Evolutionary conservation across 257 asterid species (phyloP).

Genomic region (Eustoma russellianum): DNA sequence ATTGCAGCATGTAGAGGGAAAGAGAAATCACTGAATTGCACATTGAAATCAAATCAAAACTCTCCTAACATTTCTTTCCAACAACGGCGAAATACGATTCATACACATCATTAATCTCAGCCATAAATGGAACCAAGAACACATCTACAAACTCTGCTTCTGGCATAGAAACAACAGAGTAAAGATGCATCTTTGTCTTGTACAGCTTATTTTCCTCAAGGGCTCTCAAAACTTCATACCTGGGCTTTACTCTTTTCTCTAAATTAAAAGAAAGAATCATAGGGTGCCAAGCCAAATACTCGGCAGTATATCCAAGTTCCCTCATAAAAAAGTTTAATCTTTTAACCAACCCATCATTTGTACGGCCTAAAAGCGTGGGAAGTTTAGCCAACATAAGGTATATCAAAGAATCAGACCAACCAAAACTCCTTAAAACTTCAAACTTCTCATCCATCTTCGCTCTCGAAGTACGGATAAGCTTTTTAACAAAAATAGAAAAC

Average conservation of each 20-base stretch:
- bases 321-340: neutral
- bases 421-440: conserved; percentile 16
- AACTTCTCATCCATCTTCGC: conserved; percentile 1
- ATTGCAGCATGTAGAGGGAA: no score
- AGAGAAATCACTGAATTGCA: no score
- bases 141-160: neutral
- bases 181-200: neutral
- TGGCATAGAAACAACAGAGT: neutral
- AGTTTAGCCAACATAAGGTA: neutral
- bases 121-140: neutral
- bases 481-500: neutral
- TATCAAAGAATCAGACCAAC: conserved; percentile 6
- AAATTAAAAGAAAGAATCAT: neutral
- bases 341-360: neutral
- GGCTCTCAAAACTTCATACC: neutral
- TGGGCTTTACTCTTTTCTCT: neutral
- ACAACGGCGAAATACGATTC: neutral
- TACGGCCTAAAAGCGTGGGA: neutral
- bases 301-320: neutral
- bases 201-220: neutral
- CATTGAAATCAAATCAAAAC: no score
- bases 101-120: conserved; percentile 1
- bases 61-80: no score
- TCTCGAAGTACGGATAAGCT: neutral
- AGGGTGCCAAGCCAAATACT: neutral